phyloP scores from a whole-genome alignment of 495 filamentous ascomycete species.

The Poronia punctata region DNA sequence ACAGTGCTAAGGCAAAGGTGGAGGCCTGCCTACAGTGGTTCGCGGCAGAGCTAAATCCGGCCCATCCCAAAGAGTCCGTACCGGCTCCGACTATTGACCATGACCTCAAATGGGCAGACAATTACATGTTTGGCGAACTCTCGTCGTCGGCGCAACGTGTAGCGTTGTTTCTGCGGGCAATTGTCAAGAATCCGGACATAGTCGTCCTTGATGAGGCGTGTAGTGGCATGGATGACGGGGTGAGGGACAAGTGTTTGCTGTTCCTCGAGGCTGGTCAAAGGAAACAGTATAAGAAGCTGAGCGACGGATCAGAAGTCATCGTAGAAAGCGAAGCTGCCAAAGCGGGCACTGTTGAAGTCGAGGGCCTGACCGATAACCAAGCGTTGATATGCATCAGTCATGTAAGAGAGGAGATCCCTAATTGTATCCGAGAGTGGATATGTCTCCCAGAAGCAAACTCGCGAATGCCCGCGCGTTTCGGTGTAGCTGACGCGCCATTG shows the following conservation, averaged over 20 bases:
- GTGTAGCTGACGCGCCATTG: slow-evolving; percentile 48
- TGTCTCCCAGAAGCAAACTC: slow-evolving; percentile 62
- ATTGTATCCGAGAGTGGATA: slow-evolving; percentile 70
- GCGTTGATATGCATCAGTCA: slow-evolving; percentile 85
- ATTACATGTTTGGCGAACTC: slow-evolving; percentile 63
- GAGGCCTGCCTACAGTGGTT: slow-evolving; percentile 67
- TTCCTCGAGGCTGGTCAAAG: slow-evolving; percentile 63
- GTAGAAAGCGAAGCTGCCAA: slow-evolving; percentile 36
- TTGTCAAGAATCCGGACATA: slow-evolving; percentile 77
- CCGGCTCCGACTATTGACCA: background rate
- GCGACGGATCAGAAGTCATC: slow-evolving; percentile 19
- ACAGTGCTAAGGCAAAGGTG: slow-evolving; percentile 48
- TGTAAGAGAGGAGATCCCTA: slow-evolving; percentile 81
- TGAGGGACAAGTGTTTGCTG: slow-evolving; percentile 75
- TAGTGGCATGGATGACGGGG: slow-evolving; percentile 73
- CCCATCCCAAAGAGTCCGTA: slow-evolving; percentile 2
- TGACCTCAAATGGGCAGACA: slow-evolving; percentile 62
- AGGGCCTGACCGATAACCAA: slow-evolving; percentile 57
- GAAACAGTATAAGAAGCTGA: slow-evolving; percentile 24
- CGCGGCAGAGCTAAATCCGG: slow-evolving; percentile 61
- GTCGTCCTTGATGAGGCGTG: slow-evolving; percentile 91
- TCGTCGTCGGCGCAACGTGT: slow-evolving; percentile 75
- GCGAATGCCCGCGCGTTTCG: slow-evolving; percentile 49
- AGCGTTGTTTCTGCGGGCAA: slow-evolving; percentile 74
- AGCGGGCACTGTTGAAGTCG: slow-evolving; percentile 33